These are phyloP conservation scores for Leptomonas pyrrhocoris DNA, from an alignment of 208 protist species.

Conservation along the genomic window DNA sequence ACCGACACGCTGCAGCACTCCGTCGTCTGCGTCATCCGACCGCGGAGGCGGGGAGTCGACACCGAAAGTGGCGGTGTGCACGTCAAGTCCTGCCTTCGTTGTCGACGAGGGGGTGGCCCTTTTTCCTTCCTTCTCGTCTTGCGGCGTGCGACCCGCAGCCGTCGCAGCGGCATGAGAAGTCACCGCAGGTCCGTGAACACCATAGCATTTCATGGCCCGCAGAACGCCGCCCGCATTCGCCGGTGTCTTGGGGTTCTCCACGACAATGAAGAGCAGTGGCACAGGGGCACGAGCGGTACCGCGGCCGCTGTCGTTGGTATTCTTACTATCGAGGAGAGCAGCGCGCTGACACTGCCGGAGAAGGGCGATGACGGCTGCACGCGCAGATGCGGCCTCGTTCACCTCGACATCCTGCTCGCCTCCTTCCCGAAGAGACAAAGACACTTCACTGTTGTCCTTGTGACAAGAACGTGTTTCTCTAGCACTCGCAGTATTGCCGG, in stretches of 20 bases:
- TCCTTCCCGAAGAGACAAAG: background rate
- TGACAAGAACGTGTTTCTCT: background rate
- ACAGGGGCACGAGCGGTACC: background rate
- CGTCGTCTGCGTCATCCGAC: background rate
- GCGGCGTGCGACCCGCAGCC: no score
- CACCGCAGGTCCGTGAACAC: slow-evolving; percentile 18
- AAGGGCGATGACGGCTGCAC: background rate
- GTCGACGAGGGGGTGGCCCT: background rate
- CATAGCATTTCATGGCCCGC: slow-evolving; percentile 61
- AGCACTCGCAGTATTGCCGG: background rate
- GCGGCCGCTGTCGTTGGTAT: background rate
- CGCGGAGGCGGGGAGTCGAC: background rate
- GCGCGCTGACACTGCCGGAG: slow-evolving; percentile 15
- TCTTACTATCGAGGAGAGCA: background rate
- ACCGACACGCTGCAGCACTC: slow-evolving; percentile 13
- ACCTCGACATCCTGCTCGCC: background rate
- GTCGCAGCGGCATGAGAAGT: no score
- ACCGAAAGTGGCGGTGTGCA: background rate
- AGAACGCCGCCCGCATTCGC: slow-evolving; percentile 71
- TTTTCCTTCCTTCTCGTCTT: background rate
- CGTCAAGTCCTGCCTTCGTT: background rate
- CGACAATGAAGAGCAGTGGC: slow-evolving; percentile 52
- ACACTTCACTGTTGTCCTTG: background rate
- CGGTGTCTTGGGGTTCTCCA: slow-evolving; percentile 78
- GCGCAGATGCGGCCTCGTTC: background rate